Conservation (phyloP, 768 basidiomycete genomes). For the Rhizopogon sp. region DNA sequence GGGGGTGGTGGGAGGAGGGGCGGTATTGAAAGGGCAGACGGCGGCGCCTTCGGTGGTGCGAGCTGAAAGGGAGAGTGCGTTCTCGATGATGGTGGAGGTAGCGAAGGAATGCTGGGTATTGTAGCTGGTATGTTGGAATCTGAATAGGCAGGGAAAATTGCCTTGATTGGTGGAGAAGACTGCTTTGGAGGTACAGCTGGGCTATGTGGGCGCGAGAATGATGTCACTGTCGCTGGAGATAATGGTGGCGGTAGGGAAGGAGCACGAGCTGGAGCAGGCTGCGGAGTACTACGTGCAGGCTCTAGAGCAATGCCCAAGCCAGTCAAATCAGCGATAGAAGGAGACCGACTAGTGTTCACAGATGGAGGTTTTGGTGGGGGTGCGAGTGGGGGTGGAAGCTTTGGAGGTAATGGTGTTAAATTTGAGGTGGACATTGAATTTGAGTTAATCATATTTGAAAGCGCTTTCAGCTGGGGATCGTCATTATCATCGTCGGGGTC, state of each 20-base stretch:
- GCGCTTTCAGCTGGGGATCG: conserved; percentile 27
- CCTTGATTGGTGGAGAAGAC: background rate
- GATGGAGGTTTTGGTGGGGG: conserved; percentile 26
- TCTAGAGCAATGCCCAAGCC: background rate
- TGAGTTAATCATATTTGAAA: conserved; percentile 39
- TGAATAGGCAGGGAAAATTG: conserved; percentile 3
- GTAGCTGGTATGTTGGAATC: conserved; percentile 6
- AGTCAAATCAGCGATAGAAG: conserved; percentile 6
- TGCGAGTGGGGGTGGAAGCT: conserved; percentile 43
- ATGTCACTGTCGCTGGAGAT: conserved; percentile 26
- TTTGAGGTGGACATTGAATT: conserved; percentile 25
- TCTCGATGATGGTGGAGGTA: conserved; percentile 13
- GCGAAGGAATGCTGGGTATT: conserved; percentile 13
- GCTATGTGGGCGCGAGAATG: conserved; percentile 12
- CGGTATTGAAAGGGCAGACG: conserved; percentile 19
- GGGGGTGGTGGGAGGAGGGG: conserved; percentile 27
- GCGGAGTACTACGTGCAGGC: background rate
- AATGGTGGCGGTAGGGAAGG: conserved; percentile 18
- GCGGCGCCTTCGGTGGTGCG: conserved; percentile 17
- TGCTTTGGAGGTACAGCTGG: conserved; percentile 7
- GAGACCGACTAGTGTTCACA: conserved; percentile 9
- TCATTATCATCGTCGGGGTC: conserved; percentile 36
- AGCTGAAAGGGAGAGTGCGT: conserved; percentile 15
- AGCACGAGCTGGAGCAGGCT: conserved; percentile 4
- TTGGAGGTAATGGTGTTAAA: conserved; percentile 32